Evolutionary conservation across 768 basidiomycete species (phyloP).

Genomic region (Tulasnella sp.): DNA sequence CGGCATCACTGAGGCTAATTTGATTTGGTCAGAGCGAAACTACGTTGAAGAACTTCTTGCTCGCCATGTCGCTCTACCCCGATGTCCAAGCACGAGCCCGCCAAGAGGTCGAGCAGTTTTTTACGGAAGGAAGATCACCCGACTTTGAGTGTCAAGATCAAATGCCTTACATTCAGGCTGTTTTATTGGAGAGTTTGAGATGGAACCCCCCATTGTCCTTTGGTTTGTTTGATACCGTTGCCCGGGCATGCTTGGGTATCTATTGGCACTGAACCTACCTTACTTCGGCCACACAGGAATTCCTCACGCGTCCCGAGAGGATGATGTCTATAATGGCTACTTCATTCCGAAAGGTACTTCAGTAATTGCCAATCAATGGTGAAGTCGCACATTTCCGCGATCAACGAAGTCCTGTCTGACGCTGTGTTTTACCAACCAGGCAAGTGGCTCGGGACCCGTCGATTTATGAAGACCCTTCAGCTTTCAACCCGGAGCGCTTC

Average conservation of each 20-base stretch:
- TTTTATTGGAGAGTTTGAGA: slow-evolving; percentile 15
- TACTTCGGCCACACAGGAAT: neutral
- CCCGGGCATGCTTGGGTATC: neutral
- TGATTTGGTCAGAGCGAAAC: neutral
- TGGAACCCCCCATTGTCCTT: neutral
- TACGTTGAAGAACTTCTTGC: slow-evolving; percentile 20
- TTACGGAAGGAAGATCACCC: neutral
- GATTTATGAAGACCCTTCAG: neutral
- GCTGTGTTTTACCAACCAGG: neutral
- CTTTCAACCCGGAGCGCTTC: neutral
- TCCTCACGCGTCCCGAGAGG: slow-evolving; percentile 16
- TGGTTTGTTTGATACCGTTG: neutral
- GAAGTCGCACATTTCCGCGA: neutral
- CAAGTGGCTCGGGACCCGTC: neutral
- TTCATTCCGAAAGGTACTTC: slow-evolving; percentile 22
- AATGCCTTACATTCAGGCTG: slow-evolving; percentile 18
- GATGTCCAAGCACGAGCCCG: slow-evolving; percentile 12
- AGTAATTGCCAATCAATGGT: slow-evolving; percentile 13
- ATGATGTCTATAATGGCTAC: slow-evolving; percentile 28
- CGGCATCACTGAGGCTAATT: neutral
- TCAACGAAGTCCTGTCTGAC: neutral
- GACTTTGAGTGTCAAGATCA: slow-evolving; percentile 7
- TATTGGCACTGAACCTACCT: neutral
- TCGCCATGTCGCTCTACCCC: slow-evolving; percentile 29
- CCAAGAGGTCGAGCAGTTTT: slow-evolving; percentile 13